A percentile compares a stretch with the other conserved stretches of the same genome.
phyloP scores from a whole-genome alignment of 208 protist genomes.

The Porcisia deanei region DNA sequence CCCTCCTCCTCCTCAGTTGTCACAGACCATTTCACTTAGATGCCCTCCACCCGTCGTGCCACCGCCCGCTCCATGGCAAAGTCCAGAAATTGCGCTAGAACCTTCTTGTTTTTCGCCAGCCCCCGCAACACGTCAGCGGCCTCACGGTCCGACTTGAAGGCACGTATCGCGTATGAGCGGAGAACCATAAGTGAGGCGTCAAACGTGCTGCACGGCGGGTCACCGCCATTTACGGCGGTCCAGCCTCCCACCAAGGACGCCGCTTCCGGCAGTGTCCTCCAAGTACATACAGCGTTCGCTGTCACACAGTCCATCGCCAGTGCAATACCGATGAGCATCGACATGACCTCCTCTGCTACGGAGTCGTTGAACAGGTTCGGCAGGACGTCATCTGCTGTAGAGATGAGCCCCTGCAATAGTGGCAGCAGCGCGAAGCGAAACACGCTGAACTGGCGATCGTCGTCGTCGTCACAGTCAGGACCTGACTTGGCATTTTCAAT shows the following conservation, averaged over 20 bases:
- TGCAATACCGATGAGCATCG: constrained; percentile 68
- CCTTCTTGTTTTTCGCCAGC: constrained; percentile 17
- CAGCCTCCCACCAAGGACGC: background rate
- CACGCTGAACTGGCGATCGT: constrained; percentile 54
- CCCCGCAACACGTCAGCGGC: constrained; percentile 29
- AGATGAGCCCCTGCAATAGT: constrained; percentile 76
- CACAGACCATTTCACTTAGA: background rate
- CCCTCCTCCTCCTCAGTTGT: too few relatives aligned
- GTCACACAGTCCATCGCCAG: constrained; percentile 77
- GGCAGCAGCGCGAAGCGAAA: constrained; percentile 76
- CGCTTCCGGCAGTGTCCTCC: constrained; percentile 9
- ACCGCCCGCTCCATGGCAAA: constrained; percentile 34
- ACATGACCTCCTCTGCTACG: constrained; percentile 64
- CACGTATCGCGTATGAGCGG: constrained; percentile 23
- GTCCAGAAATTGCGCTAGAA: constrained; percentile 33
- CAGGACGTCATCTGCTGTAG: constrained; percentile 72
- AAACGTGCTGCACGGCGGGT: constrained; percentile 4
- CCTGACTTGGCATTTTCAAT: constrained; percentile 65
- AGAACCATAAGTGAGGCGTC: constrained; percentile 27
- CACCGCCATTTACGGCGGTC: background rate
- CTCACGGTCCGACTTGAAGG: constrained; percentile 26
- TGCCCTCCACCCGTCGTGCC: constrained; percentile 11
- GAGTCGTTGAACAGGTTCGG: constrained; percentile 51
- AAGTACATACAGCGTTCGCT: background rate
- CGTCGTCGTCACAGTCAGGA: constrained; percentile 40